Percentiles rank a stretch among this genome's conserved stretches.
Conservation (phyloP, 83 land plant species). For the Diphasiastrum complanatum region DNA sequence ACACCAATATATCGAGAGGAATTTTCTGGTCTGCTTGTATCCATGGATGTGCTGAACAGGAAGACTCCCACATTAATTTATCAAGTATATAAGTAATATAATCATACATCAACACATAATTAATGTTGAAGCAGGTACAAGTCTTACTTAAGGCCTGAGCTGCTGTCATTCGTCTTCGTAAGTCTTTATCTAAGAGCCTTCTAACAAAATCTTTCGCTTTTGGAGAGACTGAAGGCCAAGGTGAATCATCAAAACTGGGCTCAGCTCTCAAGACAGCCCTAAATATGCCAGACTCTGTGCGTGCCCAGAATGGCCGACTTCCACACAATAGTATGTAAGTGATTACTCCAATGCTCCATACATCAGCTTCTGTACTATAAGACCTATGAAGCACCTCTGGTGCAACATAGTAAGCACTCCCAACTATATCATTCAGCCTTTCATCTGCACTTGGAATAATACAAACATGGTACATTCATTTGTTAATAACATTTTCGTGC, state of each 20-base stretch:
- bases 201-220: background rate
- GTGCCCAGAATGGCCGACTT: background rate
- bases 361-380: background rate
- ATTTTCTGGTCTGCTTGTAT: conserved; percentile 25
- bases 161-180: background rate
- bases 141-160: background rate
- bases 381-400: background rate
- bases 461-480: background rate
- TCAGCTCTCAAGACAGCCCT: background rate
- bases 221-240: background rate
- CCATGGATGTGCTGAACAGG: conserved; percentile 28
- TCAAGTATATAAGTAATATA: background rate
- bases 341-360: background rate
- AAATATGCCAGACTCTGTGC: background rate
- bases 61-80: background rate
- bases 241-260: background rate
- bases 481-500: background rate
- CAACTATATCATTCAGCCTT: background rate
- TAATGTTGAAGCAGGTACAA: too few relatives aligned
- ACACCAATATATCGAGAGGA: conserved; percentile 29
- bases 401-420: background rate
- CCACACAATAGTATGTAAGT: background rate
- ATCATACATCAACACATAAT: too few relatives aligned
- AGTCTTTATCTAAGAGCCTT: background rate
- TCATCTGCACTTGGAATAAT: background rate